Base-by-base conservation (phyloP, 83 land plant genomes). In the Thuja plicata region DNA sequence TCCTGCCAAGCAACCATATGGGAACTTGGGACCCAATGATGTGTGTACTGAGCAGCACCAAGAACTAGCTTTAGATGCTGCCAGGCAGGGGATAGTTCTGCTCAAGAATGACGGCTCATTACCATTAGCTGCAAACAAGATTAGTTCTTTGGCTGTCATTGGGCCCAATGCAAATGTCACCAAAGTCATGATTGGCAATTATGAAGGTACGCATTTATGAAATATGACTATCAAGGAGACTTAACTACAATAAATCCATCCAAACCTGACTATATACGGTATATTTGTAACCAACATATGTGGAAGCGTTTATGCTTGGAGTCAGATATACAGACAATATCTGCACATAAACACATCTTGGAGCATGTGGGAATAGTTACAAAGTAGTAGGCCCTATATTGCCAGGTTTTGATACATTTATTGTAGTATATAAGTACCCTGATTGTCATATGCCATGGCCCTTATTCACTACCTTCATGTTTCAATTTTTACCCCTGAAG, bases 61-160 rank as follows among this genome's bases (percentile, higher is more conserved):
- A 84, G 92, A 94, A 62, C 87, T 96, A 8, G 98, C 98, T 12
- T 91, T 90, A 6, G 96, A 95, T n/a, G 96, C 96, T 16, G 98
- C 98, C 11, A 82, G 96, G 73, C 94, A 96, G 87, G 98, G 98
- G 34, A 95, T 96, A 21, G 98, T 96, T 6, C 83, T 96, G 54
- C 87, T 86, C 11, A 96, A 96, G 89, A 54, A 60, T 19, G 71
- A 55, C 10, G 87, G 71, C 5, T 7, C 71, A 1, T 60, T 86
- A 9, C 87, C 87, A 32, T 50, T 96, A 27, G 89, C 92, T 45
- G 43, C 88, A 11, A 37, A 1, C 7, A 77, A 81, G 1, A 89
- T 92, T 71, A 86, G 78, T 5, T 88, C 91, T 40, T 48, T 96
- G 15, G 94, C 94, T 8, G 96, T 93, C 15, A 88, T 96, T 78